phyloP scores from a whole-genome alignment of 2,329 filamentous ascomycete genomes.

The Botrytis tulipae region DNA sequence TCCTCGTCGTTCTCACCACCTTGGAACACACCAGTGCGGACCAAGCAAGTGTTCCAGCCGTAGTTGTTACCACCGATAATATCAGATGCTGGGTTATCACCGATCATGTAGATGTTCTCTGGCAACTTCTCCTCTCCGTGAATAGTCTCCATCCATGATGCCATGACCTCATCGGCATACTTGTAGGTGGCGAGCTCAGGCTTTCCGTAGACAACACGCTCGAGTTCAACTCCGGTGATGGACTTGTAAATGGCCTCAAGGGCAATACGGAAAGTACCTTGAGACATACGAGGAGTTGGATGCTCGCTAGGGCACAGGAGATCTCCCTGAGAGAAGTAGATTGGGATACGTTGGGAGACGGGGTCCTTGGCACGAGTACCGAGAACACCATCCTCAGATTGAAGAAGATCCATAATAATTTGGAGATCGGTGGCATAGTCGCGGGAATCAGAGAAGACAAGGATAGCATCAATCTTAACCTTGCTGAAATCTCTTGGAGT shows the following conservation, averaged over 20 bases:
- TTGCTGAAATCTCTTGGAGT: slow-evolving; percentile 62
- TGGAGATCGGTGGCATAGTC: slow-evolving; percentile 75
- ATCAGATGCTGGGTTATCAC: slow-evolving; percentile 72
- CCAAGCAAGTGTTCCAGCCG: slow-evolving; percentile 77
- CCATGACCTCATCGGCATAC: slow-evolving; percentile 72
- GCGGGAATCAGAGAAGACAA: slow-evolving; percentile 71
- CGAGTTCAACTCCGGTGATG: slow-evolving; percentile 66
- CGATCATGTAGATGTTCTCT: slow-evolving; percentile 73
- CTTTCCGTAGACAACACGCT: slow-evolving; percentile 76
- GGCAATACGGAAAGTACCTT: slow-evolving; percentile 72
- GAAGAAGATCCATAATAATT: slow-evolving; percentile 71
- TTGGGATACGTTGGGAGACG: slow-evolving; percentile 64
- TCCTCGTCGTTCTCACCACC: slow-evolving; percentile 72
- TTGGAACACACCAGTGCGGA: slow-evolving; percentile 64
- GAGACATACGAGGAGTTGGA: slow-evolving; percentile 66
- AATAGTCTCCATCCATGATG: slow-evolving; percentile 72
- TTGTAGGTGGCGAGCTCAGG: slow-evolving; percentile 74
- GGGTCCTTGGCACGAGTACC: slow-evolving; percentile 65
- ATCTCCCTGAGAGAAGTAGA: slow-evolving; percentile 70
- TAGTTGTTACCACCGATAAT: slow-evolving; percentile 79
- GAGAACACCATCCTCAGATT: slow-evolving; percentile 64
- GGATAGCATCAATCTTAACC: slow-evolving; percentile 69
- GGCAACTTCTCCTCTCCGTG: slow-evolving; percentile 55
- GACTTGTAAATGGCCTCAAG: slow-evolving; percentile 73
- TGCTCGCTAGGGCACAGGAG: slow-evolving; percentile 64